These are phyloP conservation scores for Harringtonia lauricola DNA, from an alignment of 2,329 filamentous ascomycete species.

Conservation along the genomic window DNA sequence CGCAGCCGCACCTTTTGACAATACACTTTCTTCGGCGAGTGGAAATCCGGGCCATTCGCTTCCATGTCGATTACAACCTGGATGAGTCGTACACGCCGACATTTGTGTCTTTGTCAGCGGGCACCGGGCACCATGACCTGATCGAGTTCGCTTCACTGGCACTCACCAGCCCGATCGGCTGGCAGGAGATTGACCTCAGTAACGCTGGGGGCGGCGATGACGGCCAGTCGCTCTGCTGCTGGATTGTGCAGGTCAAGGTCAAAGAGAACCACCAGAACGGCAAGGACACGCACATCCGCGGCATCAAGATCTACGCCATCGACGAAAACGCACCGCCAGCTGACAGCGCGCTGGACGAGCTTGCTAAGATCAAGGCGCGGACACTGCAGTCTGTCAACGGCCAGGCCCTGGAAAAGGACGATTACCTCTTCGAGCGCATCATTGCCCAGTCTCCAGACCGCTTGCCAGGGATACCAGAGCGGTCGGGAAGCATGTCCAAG, in stretches of 20 bases:
- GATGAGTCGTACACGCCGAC: constrained; percentile 97
- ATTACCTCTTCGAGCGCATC: constrained; percentile 22
- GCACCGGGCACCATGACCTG: constrained; percentile 83
- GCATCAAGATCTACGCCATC: constrained; percentile 71
- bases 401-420: constrained; percentile 19
- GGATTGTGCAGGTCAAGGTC: constrained; percentile 81
- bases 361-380: constrained; percentile 20
- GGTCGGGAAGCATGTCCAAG: constrained; percentile 22
- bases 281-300: constrained; percentile 95
- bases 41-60: constrained; percentile 64
- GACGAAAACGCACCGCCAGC: constrained; percentile 34
- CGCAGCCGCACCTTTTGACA: constrained; percentile 67
- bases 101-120: constrained; percentile 78
- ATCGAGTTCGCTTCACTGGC: constrained; percentile 77
- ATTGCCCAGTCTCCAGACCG: constrained; percentile 17
- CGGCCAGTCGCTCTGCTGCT: constrained; percentile 70
- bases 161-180: constrained; percentile 71
- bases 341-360: constrained; percentile 23
- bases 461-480: constrained; percentile 16
- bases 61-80: constrained; percentile 81
- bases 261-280: constrained; percentile 98
- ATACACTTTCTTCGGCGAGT: constrained; percentile 81
- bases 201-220: constrained; percentile 47
- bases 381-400: constrained; percentile 16
- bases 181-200: constrained; percentile 69